Base-by-base conservation (phyloP, 495 filamentous ascomycete genomes). In the Hypoxylon lienhwacheense region DNA sequence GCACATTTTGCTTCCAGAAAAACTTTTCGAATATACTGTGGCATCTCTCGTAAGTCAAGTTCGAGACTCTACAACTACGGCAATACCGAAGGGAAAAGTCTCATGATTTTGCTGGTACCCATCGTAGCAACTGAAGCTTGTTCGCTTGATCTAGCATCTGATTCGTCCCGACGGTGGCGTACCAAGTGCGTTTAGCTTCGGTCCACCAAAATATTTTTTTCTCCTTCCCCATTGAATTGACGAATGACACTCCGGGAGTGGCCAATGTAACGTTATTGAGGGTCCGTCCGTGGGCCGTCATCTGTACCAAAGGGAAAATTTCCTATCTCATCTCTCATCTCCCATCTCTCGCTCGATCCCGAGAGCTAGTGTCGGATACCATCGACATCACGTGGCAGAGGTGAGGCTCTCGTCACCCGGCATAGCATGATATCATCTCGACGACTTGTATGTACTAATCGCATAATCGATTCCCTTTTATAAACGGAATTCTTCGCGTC, bases 121-220 rank as follows among this genome's bases (percentile, higher is more conserved):
- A 37, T 17, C 7, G 8, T 15, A 12, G 25, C 52, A 15, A 14
- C 1, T 0, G 11, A 10, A 21, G 22, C 15, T n/a, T 49, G 28
- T 17, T 22, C 35, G 35, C 14, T 55, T 39, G 53, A 45, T 39
- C 7, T 4, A 44, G 41, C 47, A 42, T 46, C 17, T 35, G 40
- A 32, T 47, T 42, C 22, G 28, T 28, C 42, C 41, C 36, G 42
- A 52, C 35, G 19, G 50, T 55, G 46, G 51, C 50, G 57, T 24
- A 47, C 51, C 50, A 40, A 36, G 39, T 35, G 45, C 31, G 28
- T 22, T 22, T 19, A 43, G 45, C 41, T 55, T n/a, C n/a, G n/a
- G n/a, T n/a, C 57, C 57, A 55, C 56, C 34, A 45, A 60, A 59
- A 53, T 26, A 32, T 19, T 43, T 42, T 32, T 60, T 53, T 47